A percentile compares a stretch with the other conserved stretches of the same genome.
Conservation (phyloP, 257 asterid species). For the Nicotiana noctiflora region DNA sequence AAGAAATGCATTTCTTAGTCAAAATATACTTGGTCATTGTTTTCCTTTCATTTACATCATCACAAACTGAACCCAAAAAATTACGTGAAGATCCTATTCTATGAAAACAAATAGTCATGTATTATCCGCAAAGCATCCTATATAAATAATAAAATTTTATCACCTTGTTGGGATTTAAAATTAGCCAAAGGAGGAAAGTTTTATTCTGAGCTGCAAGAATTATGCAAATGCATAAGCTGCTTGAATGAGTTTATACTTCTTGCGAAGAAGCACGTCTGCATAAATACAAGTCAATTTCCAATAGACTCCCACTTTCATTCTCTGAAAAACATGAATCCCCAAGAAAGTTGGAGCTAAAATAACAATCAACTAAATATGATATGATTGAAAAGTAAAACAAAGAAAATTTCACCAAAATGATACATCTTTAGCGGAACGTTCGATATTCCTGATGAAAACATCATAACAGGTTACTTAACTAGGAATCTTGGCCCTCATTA, state of each 20-base stretch:
- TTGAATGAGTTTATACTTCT: background rate
- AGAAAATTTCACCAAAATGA: conserved; percentile 5
- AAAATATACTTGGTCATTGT: background rate
- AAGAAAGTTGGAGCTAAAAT: background rate
- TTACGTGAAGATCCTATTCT: conserved; percentile 1
- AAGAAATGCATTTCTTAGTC: background rate
- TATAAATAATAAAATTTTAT: background rate
- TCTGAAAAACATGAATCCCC: background rate
- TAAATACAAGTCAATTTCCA: background rate
- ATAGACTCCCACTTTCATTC: background rate
- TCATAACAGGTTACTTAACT: background rate
- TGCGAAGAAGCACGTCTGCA: background rate
- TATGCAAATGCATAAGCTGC: background rate
- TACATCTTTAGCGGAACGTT: background rate
- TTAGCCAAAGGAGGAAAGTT: background rate
- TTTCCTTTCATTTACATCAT: background rate
- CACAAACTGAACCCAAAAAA: background rate
- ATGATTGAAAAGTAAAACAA: background rate
- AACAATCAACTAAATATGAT: background rate
- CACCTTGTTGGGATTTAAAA: background rate
- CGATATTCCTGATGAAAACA: background rate
- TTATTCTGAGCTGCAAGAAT: background rate
- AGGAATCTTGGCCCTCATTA: background rate
- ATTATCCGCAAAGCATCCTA: background rate
- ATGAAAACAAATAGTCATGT: background rate